phyloP scores from a whole-genome alignment of 2,329 filamentous ascomycete genomes.

The Cytospora piceae region DNA sequence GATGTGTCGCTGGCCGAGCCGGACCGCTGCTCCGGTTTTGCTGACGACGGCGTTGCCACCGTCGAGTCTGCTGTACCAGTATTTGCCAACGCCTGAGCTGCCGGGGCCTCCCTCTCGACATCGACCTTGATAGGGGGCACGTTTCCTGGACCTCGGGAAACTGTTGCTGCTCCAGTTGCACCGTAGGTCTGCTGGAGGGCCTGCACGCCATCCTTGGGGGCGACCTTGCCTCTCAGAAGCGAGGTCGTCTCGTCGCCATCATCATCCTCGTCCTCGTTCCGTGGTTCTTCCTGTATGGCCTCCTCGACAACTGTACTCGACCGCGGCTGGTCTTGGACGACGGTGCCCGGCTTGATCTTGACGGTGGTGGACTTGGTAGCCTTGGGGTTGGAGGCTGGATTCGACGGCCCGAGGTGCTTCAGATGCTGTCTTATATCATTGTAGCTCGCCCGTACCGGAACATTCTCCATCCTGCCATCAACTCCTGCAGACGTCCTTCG shows the following conservation, averaged over 20 bases:
- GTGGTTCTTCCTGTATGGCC: conserved; percentile 23
- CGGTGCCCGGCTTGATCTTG: conserved; percentile 62
- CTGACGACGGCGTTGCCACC: conserved; percentile 21
- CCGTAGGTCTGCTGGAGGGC: conserved; percentile 62
- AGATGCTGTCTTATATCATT: conserved; percentile 67
- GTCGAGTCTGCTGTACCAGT: conserved; percentile 22
- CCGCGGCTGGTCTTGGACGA: conserved; percentile 31
- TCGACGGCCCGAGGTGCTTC: conserved; percentile 68
- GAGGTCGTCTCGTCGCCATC: conserved; percentile 47
- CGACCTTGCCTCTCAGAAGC: conserved; percentile 54
- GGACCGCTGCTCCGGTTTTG: conserved; percentile 21
- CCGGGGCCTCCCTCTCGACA: conserved; percentile 33
- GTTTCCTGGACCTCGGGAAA: conserved; percentile 14
- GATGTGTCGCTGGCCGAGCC: conserved; percentile 30
- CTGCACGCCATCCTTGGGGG: conserved; percentile 68
- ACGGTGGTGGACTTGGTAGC: conserved; percentile 65
- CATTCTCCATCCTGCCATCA: conserved; percentile 54
- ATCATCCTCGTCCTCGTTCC: conserved; percentile 29
- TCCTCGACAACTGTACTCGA: conserved; percentile 35
- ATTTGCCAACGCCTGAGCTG: conserved; percentile 33
- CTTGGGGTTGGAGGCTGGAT: conserved; percentile 66
- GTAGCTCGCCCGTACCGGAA: conserved; percentile 63
- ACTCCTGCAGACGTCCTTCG: conserved; percentile 59
- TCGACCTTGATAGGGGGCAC: conserved; percentile 34
- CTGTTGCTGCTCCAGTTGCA: conserved; percentile 40